These are phyloP conservation scores for Candolleomyces aberdarensis DNA, from an alignment of 768 basidiomycete species.

Conservation along the genomic window DNA sequence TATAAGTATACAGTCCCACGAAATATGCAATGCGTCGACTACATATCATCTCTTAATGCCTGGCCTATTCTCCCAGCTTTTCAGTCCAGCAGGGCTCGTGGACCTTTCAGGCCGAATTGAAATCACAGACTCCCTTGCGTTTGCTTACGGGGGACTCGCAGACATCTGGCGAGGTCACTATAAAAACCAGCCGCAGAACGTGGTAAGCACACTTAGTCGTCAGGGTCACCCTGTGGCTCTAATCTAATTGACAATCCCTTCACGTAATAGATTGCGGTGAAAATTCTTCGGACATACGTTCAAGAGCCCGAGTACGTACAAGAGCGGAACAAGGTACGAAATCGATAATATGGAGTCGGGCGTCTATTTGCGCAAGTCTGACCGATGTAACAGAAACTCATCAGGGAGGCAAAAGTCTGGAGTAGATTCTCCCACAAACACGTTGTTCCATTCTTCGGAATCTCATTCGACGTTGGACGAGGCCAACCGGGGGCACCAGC, in stretches of 20 bases:
- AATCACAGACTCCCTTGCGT: background rate
- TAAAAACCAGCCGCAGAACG: background rate
- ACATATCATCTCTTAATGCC: background rate
- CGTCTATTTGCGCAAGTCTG: background rate
- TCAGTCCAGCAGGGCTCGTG: background rate
- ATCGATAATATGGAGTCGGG: background rate
- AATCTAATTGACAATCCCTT: background rate
- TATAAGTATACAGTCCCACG: background rate
- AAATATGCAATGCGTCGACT: background rate
- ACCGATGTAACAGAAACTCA: slow-evolving; percentile 5
- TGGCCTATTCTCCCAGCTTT: background rate
- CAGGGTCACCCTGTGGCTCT: background rate
- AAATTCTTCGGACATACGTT: slow-evolving; percentile 6
- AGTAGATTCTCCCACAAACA: slow-evolving; percentile 10
- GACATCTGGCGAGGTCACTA: slow-evolving; percentile 14
- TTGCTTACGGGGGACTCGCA: slow-evolving; percentile 15
- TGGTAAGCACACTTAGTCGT: background rate
- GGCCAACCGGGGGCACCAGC: slow-evolving; percentile 9
- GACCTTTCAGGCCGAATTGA: background rate
- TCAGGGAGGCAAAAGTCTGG: slow-evolving; percentile 14
- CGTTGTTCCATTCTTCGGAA: slow-evolving; percentile 15
- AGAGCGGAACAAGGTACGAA: background rate
- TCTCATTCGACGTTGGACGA: slow-evolving; percentile 11
- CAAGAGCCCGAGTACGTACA: background rate
- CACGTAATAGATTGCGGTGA: slow-evolving; percentile 10